A percentile compares a stretch with the other conserved stretches of the same genome.
Evolutionary conservation across 2,329 filamentous ascomycete species (phyloP).

Genomic region (Talaromyces piceae): DNA sequence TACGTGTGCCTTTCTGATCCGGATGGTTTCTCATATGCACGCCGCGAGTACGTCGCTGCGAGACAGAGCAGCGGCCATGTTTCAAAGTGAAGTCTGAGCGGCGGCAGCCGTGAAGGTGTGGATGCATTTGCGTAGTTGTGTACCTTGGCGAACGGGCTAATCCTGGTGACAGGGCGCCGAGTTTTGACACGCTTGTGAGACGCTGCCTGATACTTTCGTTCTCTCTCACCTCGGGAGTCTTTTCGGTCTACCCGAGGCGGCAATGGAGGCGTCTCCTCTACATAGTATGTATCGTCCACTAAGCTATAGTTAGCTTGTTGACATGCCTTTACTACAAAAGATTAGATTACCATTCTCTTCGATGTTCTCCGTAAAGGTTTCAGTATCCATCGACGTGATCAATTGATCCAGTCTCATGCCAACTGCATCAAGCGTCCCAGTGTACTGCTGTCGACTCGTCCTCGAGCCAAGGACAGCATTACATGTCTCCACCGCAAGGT

Average conservation of each 20-base stretch:
- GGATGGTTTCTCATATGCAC: constrained; percentile 61
- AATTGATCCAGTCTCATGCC: constrained; percentile 7
- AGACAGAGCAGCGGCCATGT: constrained; percentile 72
- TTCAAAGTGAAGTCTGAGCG: constrained; percentile 62
- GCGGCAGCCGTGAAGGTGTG: constrained; percentile 59
- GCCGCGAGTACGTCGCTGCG: constrained; percentile 68
- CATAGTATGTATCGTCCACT: not conserved
- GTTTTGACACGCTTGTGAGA: constrained; percentile 15
- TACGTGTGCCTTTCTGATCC: constrained; percentile 60
- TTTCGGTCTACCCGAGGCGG: not conserved
- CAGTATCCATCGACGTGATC: constrained; percentile 11
- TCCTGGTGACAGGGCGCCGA: not conserved
- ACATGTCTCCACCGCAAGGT: constrained; percentile 8
- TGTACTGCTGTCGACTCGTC: constrained; percentile 4
- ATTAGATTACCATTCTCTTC: constrained; percentile 5
- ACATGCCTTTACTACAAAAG: not conserved
- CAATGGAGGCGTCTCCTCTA: not conserved
- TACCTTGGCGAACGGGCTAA: constrained; percentile 65
- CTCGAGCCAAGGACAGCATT: not conserved
- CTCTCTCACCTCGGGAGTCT: not conserved
- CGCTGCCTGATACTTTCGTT: not conserved
- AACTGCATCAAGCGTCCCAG: constrained; percentile 6
- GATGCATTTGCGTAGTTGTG: constrained; percentile 72
- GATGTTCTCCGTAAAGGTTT: constrained; percentile 3
- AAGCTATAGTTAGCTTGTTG: not conserved